Evolutionary conservation across 441 rosid genomes (phyloP), one percentile per base, ranked within the genome.

Genomic region (Melastoma candidum): DNA sequence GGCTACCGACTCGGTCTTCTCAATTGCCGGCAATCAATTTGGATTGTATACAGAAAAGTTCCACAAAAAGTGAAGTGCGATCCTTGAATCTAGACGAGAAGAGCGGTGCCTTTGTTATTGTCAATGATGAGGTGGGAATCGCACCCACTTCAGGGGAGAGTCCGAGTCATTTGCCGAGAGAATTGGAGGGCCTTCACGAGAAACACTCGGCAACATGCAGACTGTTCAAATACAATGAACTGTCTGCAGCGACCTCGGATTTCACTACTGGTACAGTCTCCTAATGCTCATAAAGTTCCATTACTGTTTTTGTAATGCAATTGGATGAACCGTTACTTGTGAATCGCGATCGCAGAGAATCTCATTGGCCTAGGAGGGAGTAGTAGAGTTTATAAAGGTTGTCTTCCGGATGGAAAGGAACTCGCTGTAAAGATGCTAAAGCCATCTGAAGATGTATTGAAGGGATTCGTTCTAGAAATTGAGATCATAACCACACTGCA

Each of bases 281-380:
- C 53, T 62, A 8, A 26, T 56, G 27, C 10, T 47, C 45, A 27
- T 29, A 9, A 6, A 17, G 22, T 17, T 12, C 11, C 14, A 49
- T 5, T 26, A 11, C 4, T 56, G 3, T 12, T 8, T 56, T 9
- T 1, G 36, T 56, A 7, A 26, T 9, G 9, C 22, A 44, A 44
- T 27, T 9, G 49, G 9, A 45, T 12, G 13, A 54, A 11, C 8
- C 3, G 3, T 26, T 12, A 11, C 46, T 25, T 43, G 22, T 7
- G 22, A 17, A 17, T 17, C 22, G 22, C 1, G 47, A 12, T 26
- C 64, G 49, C 77, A 93, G 97, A 77, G 54, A 84, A 88, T 66
- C 57, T 93, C 72, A 67, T 93, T 14, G 98, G 98, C 58, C 83
- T 70, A 77, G 98, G 98, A 59, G 98, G 98, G 43, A 81, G 85